Conservation (phyloP, 1,284 basidiomycete genomes). For the Tylopilus sp. region DNA sequence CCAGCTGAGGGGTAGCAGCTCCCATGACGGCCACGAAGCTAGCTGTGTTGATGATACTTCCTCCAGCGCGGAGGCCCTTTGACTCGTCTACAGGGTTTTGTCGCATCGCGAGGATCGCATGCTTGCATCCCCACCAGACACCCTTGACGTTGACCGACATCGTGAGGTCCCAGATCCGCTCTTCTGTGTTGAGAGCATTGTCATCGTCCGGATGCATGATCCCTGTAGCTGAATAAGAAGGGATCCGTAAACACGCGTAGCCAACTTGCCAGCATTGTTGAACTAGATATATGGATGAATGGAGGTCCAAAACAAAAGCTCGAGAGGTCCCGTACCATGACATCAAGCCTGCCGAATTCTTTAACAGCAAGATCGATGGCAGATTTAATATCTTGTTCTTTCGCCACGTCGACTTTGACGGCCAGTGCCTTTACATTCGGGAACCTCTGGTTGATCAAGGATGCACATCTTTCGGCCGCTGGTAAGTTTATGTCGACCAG, state of each 20-base stretch:
- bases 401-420: conserved; percentile 82
- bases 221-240: conserved; percentile 40
- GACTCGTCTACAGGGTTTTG: conserved; percentile 79
- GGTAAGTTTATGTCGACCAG: conserved; percentile 84
- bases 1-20: conserved; percentile 93
- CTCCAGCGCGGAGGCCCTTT: conserved; percentile 79
- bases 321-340: conserved; percentile 76
- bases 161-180: conserved; percentile 92
- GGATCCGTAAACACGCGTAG: neutral
- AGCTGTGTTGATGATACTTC: conserved; percentile 96
- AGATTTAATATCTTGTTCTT: conserved; percentile 81
- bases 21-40: conserved; percentile 93
- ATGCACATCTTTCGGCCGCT: conserved; percentile 69
- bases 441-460: conserved; percentile 61
- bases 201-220: conserved; percentile 97
- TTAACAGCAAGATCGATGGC: conserved; percentile 78
- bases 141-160: conserved; percentile 96
- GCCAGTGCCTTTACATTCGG: conserved; percentile 72
- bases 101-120: conserved; percentile 94
- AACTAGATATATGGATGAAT: conserved; percentile 47
- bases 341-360: conserved; percentile 85
- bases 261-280: conserved; percentile 74
- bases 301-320: too few species aligned
- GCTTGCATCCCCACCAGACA: conserved; percentile 98
- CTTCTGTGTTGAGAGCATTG: conserved; percentile 92